phyloP scores from a whole-genome alignment of 2,329 filamentous ascomycete genomes.

The Hymenoscyphus fraxineus region DNA sequence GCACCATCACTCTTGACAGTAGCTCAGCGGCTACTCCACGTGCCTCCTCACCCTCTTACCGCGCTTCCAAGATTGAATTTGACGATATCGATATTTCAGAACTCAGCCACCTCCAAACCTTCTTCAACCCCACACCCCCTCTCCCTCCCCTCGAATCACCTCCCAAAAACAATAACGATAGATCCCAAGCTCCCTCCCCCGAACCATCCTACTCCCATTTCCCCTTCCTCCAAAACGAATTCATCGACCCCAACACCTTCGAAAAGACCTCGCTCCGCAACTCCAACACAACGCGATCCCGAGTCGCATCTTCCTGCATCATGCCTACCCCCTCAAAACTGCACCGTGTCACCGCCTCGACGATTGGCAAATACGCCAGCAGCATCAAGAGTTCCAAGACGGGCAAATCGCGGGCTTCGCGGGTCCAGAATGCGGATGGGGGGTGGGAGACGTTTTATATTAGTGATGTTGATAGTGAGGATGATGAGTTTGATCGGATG shows the following conservation, averaged over 20 bases:
- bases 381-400: constrained; percentile 13
- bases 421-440: constrained; percentile 12
- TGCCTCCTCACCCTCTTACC: no score
- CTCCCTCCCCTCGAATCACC: background rate
- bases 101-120: background rate
- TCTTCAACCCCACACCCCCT: constrained; percentile 5
- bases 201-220: background rate
- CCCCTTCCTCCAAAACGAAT: background rate
- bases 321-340: background rate
- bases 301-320: background rate
- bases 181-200: background rate
- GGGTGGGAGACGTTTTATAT: constrained; percentile 33
- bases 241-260: background rate
- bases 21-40: no score
- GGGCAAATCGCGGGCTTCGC: constrained; percentile 4
- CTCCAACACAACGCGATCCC: background rate
- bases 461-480: constrained; percentile 33
- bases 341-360: background rate
- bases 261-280: background rate
- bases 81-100: background rate
- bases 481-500: constrained; percentile 35
- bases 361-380: constrained; percentile 12
- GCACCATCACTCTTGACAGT: no score
- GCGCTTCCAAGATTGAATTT: background rate
- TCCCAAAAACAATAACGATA: background rate